Evolutionary conservation across 2,329 filamentous ascomycete genomes (phyloP).

Genomic region (Fusarium sp.): DNA sequence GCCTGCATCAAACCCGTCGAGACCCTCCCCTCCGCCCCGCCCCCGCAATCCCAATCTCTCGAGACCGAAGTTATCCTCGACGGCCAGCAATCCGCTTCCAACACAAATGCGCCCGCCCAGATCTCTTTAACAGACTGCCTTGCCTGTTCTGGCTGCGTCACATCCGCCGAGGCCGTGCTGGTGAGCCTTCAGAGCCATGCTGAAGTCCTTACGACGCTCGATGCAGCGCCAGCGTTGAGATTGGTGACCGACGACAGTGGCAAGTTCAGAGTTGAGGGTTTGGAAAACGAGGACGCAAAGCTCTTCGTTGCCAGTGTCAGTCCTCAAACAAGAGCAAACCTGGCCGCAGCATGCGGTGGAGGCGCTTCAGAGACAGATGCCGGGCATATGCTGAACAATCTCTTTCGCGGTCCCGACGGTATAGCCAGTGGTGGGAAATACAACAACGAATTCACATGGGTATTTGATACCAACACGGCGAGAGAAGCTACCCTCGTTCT

Average conservation of each 20-base stretch:
- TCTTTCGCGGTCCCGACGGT: slow-evolving; percentile 75
- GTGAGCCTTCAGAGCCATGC: slow-evolving; percentile 93
- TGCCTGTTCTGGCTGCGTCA: slow-evolving; percentile 97
- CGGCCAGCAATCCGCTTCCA: slow-evolving; percentile 72
- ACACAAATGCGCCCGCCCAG: slow-evolving; percentile 77
- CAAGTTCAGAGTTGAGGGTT: slow-evolving; percentile 58
- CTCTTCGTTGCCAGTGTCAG: slow-evolving; percentile 93
- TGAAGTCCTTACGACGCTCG: slow-evolving; percentile 86
- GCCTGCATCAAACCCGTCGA: slow-evolving; percentile 99
- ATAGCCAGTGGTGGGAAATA: slow-evolving; percentile 76
- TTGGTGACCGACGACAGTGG: slow-evolving; percentile 50
- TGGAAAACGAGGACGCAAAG: slow-evolving; percentile 71
- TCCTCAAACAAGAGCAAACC: slow-evolving; percentile 87
- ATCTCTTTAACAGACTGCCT: slow-evolving; percentile 98
- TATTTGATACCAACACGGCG: slow-evolving; percentile 88
- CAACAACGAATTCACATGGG: slow-evolving; percentile 85
- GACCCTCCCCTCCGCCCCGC: slow-evolving; percentile 75
- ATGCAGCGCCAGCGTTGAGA: slow-evolving; percentile 67
- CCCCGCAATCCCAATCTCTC: slow-evolving; percentile 50
- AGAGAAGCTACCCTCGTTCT: slow-evolving; percentile 86
- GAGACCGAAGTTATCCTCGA: slow-evolving; percentile 93
- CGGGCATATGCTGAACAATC: slow-evolving; percentile 82
- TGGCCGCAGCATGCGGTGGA: slow-evolving; percentile 84
- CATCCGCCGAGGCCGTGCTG: slow-evolving; percentile 95
- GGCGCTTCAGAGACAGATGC: slow-evolving; percentile 77